Percentiles rank a stretch among this genome's conserved stretches.
Evolutionary conservation across 2,329 filamentous ascomycete genomes (phyloP).

Genomic region (Fusarium virguliforme): DNA sequence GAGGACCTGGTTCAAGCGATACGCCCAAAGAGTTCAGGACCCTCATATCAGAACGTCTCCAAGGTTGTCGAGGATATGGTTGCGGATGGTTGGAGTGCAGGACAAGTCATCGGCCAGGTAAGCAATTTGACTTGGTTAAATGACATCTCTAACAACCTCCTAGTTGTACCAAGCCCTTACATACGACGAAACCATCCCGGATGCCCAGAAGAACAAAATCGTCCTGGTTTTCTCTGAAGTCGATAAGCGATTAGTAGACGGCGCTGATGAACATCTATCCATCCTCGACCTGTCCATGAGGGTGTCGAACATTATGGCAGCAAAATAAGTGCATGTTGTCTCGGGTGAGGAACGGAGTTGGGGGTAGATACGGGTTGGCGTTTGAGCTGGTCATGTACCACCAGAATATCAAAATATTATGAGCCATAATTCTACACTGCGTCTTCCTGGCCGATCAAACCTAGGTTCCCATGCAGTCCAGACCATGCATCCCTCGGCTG

Average conservation of each 20-base stretch:
- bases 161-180: slow-evolving; percentile 87
- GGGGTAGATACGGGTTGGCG: slow-evolving; percentile 45
- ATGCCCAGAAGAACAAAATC: slow-evolving; percentile 92
- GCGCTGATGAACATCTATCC: slow-evolving; percentile 93
- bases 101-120: slow-evolving; percentile 87
- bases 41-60: slow-evolving; percentile 81
- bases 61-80: slow-evolving; percentile 90
- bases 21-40: slow-evolving; percentile 76
- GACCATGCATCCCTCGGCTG: slow-evolving; percentile 65
- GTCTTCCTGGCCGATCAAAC: slow-evolving; percentile 63
- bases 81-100: slow-evolving; percentile 96
- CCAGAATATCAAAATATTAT: slow-evolving; percentile 36
- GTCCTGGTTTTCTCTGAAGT: slow-evolving; percentile 92
- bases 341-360: slow-evolving; percentile 46
- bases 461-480: slow-evolving; percentile 68
- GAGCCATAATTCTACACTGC: slow-evolving; percentile 34
- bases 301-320: slow-evolving; percentile 80
- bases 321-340: slow-evolving; percentile 52
- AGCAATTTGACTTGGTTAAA: slow-evolving; percentile 39
- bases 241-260: slow-evolving; percentile 95
- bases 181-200: slow-evolving; percentile 86
- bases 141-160: slow-evolving; percentile 21
- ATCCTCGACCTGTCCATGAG: slow-evolving; percentile 88
- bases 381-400: slow-evolving; percentile 44
- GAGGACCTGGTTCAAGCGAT: slow-evolving; percentile 81